Base-by-base conservation (phyloP, 805 yeast genomes). In the Metschnikowia cerradonensis region DNA sequence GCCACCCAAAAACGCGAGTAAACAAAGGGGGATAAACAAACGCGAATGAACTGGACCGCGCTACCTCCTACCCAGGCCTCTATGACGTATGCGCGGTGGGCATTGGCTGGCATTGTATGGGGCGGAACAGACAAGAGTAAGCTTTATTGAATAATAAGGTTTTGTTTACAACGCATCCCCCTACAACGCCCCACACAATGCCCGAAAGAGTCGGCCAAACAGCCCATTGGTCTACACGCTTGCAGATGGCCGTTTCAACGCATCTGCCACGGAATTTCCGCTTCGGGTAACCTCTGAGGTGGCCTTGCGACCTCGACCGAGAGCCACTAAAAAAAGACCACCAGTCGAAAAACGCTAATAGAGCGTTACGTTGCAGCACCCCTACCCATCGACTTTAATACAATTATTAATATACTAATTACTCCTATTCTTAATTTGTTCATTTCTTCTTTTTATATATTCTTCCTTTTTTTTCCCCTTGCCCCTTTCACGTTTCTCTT, bases 1-100 rank as follows among this genome's bases (percentile, higher is more conserved):
- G 47, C 47, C 22, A 44, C 40, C 31, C n/a, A 36, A 33, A 41
- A 41, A 26, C 23, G 53, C 53, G 53, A 10, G 53, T 48, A 54
- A 56, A 56, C 56, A 52, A 47, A 55, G 55, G 60, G 60, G 54
- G 47, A 55, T 53, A 55, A 55, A 55, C 58, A 55, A 55, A 56
- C 60, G 58, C 60, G 60, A 35, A 35, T 26, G 41, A 20, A 14
- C 41, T 8, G 22, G 39, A 19, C 33, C 43, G 36, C 45, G 38
- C 38, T 20, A n/a, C 41, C 45, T 19, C 34, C 43, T n/a, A 23
- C 23, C 20, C 15, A 13, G 19, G 13, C 19, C 30, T 26, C 23
- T 13, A 42, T 33, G 38, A 42, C 38, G 45, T 42, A 31, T 32
- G 23, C 45, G 45, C 37, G 38, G 31, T 22, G 2, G 30, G 41